Base-by-base conservation (phyloP, 2,329 filamentous ascomycete genomes). In the Juglanconis oblonga region DNA sequence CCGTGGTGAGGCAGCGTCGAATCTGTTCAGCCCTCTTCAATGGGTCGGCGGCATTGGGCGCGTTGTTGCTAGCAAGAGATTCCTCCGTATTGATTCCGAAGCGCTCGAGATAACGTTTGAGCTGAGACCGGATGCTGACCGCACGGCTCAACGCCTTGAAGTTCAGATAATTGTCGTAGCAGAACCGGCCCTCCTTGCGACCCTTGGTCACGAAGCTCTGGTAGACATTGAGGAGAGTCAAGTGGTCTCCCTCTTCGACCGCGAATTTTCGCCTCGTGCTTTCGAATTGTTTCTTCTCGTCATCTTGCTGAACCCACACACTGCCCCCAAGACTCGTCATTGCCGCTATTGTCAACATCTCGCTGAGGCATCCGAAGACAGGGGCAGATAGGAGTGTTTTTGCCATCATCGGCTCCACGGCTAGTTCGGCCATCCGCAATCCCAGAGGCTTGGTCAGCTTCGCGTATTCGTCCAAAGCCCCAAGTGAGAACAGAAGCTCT, bases 181-280 rank as follows among this genome's bases (percentile, higher is more conserved):
- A 97, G 81, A 96, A 99, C 64, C 87, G 87, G 1, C 89, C 77
- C 63, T 96, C 91, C 70, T 94, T 95, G 67, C 87, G 88, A 2
- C 92, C 93, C 62, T 87, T 90, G 1, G 88, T 91, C 53, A 94
- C 79, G 69, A 98, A 98, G 0, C 91, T 86, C 70, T 93, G 89
- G 70, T 95, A 98, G n/a, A 93, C 90, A 68, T 99, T 98, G 45
- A 97, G 82, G 10, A 97, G 83, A 1, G 93, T 97, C 31, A 98
- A 76, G 68, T 98, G 94, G 68, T 99, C 95, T 1, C 95, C 95
- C 77, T 98, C 93, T 63, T 96, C 91, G 6, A 88, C 93, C 0
- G 94, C 91, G 69, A 98, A 98, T 68, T 89, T 91, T 52, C 91
- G 83, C 51, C 90, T 82, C 33, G 87, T 85, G 24, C 82, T 87